phyloP scores from a whole-genome alignment of 2,329 filamentous ascomycete species.

The Cladophialophora exuberans region DNA sequence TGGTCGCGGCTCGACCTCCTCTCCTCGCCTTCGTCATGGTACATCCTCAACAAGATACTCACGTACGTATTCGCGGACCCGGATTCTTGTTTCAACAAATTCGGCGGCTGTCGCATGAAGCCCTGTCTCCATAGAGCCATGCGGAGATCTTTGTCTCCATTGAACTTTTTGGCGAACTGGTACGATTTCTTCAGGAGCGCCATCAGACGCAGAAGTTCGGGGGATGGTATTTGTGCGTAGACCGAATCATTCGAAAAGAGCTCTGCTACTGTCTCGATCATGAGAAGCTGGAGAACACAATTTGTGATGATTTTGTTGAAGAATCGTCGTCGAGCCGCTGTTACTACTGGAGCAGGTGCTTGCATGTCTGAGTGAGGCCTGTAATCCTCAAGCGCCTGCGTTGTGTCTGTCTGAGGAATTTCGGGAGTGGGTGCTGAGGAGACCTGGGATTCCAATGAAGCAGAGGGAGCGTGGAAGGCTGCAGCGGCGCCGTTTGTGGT shows the following conservation, averaged over 20 bases:
- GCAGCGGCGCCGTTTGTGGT: conserved; percentile 37
- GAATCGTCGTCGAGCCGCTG: conserved; percentile 87
- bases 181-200: conserved; percentile 92
- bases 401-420: conserved; percentile 29
- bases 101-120: conserved; percentile 99
- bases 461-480: conserved; percentile 1
- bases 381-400: conserved; percentile 77
- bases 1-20: conserved; percentile 76
- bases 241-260: conserved; percentile 97
- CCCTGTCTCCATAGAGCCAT: conserved; percentile 95
- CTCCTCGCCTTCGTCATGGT: conserved; percentile 83
- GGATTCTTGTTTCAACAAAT: conserved; percentile 94
- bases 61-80: conserved; percentile 94
- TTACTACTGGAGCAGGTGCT: conserved; percentile 89
- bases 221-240: conserved; percentile 88
- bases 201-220: conserved; percentile 90
- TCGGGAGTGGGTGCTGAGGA: conserved; percentile 31
- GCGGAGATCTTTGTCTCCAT: conserved; percentile 92
- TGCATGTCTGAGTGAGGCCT: conserved; percentile 75
- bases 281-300: conserved; percentile 93
- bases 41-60: conserved; percentile 95
- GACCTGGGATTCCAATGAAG: conserved; percentile 29
- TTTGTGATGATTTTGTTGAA: conserved; percentile 99
- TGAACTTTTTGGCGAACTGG: conserved; percentile 95
- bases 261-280: conserved; percentile 99